Base-by-base conservation (phyloP, 257 asterid species). In the Buddleja alternifolia region DNA sequence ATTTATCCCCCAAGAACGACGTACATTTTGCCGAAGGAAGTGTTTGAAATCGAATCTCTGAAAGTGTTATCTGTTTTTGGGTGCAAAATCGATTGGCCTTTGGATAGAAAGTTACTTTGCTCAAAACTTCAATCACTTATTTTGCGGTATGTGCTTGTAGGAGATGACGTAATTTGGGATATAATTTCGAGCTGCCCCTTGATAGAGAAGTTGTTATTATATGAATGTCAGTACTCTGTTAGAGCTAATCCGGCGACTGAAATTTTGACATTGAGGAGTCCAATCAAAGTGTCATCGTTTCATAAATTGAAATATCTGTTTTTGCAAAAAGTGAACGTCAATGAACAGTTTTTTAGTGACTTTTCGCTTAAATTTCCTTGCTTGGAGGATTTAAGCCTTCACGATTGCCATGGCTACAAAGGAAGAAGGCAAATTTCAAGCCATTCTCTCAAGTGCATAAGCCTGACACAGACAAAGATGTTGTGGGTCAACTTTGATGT, bases 11-110 rank as follows among this genome's bases (percentile, higher is more conserved):
- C 64, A n/a, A 3, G 10, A 7, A 39, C 62, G 8, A 40, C 10
- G 64, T 48, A 34, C 46, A 12, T 14, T 59, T 37, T 74, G 58
- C 74, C 78, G 0, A 41, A 45, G 23, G 64, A 51, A 9, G 10
- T 74, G 45, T 52, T 53, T 36, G 64, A 20, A 12, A 47, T 66
- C 10, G 45, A 52, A 55, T 32, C 63, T 5, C 65, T 69, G 19
- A 23, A 7, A 60, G 56, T 15, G 15, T 41, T 75, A 10, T 41
- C 34, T 32, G 60, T 45, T 19, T 12, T 4, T 42, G 71, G 71
- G 16, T 53, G 66, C 45, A 44, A 34, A 19, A 34, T 70, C n/a
- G n/a, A n/a, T n/a, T n/a, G n/a, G n/a, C n/a, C n/a, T n/a, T n/a
- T 32, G 2, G 24, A 25, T 34, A 47, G 64, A 29, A 29, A 36